Conservation (phyloP, 2,329 filamentous ascomycete genomes). For the Periconia digitata region DNA sequence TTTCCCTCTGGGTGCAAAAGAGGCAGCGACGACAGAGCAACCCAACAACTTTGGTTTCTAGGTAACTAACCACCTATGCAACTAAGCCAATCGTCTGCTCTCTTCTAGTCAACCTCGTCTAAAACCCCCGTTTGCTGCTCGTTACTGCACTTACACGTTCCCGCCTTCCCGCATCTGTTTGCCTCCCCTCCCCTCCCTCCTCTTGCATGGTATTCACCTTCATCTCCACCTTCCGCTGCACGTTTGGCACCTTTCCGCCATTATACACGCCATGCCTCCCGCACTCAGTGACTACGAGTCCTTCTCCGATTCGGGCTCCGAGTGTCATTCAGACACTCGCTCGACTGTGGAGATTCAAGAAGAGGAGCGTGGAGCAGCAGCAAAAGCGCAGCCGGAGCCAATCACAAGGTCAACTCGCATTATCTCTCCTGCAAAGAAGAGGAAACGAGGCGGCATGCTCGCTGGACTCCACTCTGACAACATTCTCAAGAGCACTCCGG, state of each 20-base stretch:
- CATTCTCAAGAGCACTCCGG: conserved; percentile 6
- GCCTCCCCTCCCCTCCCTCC: not conserved
- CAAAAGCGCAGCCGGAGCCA: too few species aligned
- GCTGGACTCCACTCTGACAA: conserved; percentile 16
- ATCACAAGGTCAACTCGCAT: not conserved
- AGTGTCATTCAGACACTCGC: not conserved
- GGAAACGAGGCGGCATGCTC: conserved; percentile 9
- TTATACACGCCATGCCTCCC: conserved; percentile 12
- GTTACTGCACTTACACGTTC: not conserved
- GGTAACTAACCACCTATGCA: too few species aligned
- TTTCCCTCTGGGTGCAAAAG: not conserved
- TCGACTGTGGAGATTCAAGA: not conserved
- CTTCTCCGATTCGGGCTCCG: conserved; percentile 6
- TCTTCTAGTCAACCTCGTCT: too few species aligned
- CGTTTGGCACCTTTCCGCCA: not conserved
- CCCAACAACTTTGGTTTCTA: not conserved
- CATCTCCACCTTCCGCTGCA: not conserved
- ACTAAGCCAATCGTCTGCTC: too few species aligned
- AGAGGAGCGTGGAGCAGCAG: not conserved
- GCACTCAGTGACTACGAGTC: conserved; percentile 17
- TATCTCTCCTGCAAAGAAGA: not conserved
- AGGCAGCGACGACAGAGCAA: not conserved
- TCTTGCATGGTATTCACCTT: not conserved
- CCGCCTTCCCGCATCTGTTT: not conserved
- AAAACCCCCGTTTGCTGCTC: too few species aligned